Percentiles rank a stretch among this genome's conserved stretches.
Evolutionary conservation across 805 yeast species (phyloP).

Genomic region (Nakazawaea ishiwadae): DNA sequence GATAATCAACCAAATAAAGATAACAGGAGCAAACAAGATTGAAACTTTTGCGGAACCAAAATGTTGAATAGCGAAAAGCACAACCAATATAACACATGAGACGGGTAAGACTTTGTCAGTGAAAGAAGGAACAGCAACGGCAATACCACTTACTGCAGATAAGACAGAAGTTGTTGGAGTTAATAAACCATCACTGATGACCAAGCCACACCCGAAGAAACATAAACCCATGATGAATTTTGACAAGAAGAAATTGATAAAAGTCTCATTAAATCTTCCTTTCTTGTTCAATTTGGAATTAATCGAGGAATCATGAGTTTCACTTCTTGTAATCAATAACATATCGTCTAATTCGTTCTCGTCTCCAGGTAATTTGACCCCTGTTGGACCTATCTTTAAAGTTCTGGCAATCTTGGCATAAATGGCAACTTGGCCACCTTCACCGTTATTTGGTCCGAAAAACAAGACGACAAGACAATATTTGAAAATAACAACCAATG

Average conservation of each 20-base stretch:
- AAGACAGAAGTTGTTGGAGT: conserved; percentile 63
- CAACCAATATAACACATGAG: conserved; percentile 41
- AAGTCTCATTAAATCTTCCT: conserved; percentile 19
- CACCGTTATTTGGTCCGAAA: conserved; percentile 53
- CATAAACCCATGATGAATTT: conserved; percentile 32
- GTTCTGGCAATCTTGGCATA: conserved; percentile 52
- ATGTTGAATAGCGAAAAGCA: conserved; percentile 41
- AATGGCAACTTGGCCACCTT: conserved; percentile 64
- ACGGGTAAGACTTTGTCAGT: conserved; percentile 38
- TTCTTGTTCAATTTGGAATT: conserved; percentile 18
- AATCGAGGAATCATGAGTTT: conserved; percentile 27
- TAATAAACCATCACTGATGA: conserved; percentile 54
- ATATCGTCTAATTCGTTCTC: conserved; percentile 27
- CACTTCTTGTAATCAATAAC: conserved; percentile 32
- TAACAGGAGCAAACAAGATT: conserved; percentile 48
- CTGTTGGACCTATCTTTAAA: conserved; percentile 41
- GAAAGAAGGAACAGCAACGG: conserved; percentile 45
- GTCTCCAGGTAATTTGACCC: conserved; percentile 38
- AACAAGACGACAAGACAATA: conserved; percentile 44
- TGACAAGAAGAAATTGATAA: conserved; percentile 27
- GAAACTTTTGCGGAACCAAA: conserved; percentile 48
- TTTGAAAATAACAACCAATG: conserved; percentile 47
- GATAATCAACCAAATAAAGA: conserved; percentile 45
- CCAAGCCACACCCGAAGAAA: conserved; percentile 52
- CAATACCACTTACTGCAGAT: conserved; percentile 52